Evolutionary conservation across 2,329 filamentous ascomycete genomes (phyloP).

Genomic region (Herpotrichia juniperi): DNA sequence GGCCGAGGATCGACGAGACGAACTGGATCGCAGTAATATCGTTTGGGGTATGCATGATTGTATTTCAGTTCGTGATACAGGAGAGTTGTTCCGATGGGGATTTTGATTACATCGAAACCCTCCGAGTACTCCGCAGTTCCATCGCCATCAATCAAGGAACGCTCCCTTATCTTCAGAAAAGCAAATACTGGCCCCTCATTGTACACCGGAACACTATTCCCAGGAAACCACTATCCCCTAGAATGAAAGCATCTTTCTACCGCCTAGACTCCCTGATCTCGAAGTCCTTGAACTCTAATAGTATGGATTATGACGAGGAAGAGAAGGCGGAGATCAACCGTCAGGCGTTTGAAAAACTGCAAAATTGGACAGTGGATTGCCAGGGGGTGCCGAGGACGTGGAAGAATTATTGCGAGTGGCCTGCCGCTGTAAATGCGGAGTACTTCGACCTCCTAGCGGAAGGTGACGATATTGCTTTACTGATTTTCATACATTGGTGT

Average conservation of each 20-base stretch:
- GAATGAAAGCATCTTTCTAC: slow-evolving; percentile 5
- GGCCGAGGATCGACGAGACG: slow-evolving; percentile 9
- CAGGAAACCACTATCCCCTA: neutral
- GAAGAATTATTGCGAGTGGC: slow-evolving; percentile 15
- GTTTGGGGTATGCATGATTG: slow-evolving; percentile 11
- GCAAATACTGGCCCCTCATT: slow-evolving; percentile 11
- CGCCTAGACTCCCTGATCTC: slow-evolving; percentile 5
- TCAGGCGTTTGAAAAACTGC: slow-evolving; percentile 14
- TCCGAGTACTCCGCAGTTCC: slow-evolving; percentile 13
- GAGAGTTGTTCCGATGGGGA: slow-evolving; percentile 1
- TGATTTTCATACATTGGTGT: slow-evolving; percentile 18
- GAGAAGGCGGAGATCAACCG: slow-evolving; percentile 7
- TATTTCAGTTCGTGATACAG: slow-evolving; percentile 15
- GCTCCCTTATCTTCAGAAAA: slow-evolving; percentile 6
- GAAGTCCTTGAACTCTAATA: neutral
- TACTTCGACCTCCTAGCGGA: slow-evolving; percentile 12
- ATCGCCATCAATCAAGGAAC: slow-evolving; percentile 6
- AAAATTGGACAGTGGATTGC: slow-evolving; percentile 10
- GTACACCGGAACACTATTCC: slow-evolving; percentile 1
- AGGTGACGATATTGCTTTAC: slow-evolving; percentile 14
- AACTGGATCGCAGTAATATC: slow-evolving; percentile 17
- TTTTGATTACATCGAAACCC: slow-evolving; percentile 13
- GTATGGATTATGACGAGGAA: neutral
- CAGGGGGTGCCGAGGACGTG: slow-evolving; percentile 9
- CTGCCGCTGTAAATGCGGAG: slow-evolving; percentile 2